Percentiles rank a stretch among this genome's conserved stretches.
phyloP scores from a whole-genome alignment of 495 filamentous ascomycete genomes.

The Penicillium crystallinum region DNA sequence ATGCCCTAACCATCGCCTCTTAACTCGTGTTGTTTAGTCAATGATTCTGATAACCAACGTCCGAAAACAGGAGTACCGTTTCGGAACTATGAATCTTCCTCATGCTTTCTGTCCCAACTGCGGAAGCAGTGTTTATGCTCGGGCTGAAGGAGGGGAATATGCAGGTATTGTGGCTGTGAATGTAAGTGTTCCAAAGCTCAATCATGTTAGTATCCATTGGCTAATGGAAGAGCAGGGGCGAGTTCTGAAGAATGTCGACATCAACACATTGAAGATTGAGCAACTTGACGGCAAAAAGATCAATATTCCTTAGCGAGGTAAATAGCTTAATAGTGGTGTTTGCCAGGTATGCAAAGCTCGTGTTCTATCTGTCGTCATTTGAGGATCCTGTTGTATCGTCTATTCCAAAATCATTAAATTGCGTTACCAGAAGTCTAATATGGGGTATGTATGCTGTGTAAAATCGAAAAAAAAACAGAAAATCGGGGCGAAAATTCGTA shows the following conservation, averaged over 20 bases:
- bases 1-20: not conserved
- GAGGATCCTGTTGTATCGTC: no score
- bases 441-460: not conserved
- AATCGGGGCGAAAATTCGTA: not conserved
- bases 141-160: not conserved
- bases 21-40: not conserved
- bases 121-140: conserved; percentile 8
- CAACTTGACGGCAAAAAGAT: not conserved
- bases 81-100: conserved; percentile 6
- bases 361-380: no score
- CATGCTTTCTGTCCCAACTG: conserved; percentile 7
- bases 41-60: not conserved
- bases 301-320: not conserved
- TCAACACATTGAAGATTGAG: not conserved
- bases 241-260: not conserved
- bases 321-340: no score
- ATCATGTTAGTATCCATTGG: not conserved
- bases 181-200: not conserved
- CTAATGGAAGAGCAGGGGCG: not conserved
- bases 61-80: conserved; percentile 4
- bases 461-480: not conserved
- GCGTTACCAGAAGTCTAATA: not conserved
- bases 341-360: no score
- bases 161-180: conserved; percentile 3
- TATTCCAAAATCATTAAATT: not conserved